Evolutionary conservation across 2,329 filamentous ascomycete species (phyloP).

Genomic region (Curvularia eragrostidis): DNA sequence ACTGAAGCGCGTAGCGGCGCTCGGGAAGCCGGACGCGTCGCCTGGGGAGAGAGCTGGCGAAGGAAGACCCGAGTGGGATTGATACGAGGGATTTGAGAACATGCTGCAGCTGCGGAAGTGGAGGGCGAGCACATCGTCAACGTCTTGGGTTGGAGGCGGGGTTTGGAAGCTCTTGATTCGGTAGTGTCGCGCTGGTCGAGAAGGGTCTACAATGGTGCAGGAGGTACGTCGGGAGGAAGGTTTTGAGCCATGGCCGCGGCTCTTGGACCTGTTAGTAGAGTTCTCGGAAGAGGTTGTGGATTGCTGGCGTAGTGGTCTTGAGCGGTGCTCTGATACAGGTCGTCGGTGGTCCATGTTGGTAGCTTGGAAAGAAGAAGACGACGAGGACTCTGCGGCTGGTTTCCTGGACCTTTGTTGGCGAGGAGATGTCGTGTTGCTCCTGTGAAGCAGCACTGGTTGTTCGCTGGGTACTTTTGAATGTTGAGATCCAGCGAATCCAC

Average conservation of each 20-base stretch:
- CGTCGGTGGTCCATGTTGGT: conserved; percentile 23
- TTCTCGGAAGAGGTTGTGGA: conserved; percentile 40
- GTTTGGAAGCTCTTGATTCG: conserved; percentile 45
- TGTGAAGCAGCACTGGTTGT: conserved; percentile 23
- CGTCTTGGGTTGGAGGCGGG: conserved; percentile 38
- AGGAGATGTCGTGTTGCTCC: conserved; percentile 35
- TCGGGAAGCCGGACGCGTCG: conserved; percentile 18
- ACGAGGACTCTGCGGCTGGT: conserved; percentile 8
- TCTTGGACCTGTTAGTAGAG: conserved; percentile 38
- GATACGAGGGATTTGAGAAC: conserved; percentile 42
- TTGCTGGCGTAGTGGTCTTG: conserved; percentile 32
- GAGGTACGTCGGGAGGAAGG: conserved; percentile 47
- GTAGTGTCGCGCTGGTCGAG: conserved; percentile 45
- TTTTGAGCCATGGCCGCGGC: conserved; percentile 39
- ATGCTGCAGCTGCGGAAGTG: conserved; percentile 50
- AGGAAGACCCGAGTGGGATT: conserved; percentile 29
- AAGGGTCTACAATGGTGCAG: conserved; percentile 44
- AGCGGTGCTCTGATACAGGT: conserved; percentile 38
- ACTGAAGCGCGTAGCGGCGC: conserved; percentile 24
- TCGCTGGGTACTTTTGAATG: conserved; percentile 25
- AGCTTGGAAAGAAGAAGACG: conserved; percentile 6
- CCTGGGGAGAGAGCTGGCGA: conserved; percentile 33
- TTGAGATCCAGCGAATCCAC: conserved; percentile 40
- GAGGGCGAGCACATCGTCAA: conserved; percentile 50
- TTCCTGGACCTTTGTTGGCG: conserved; percentile 28